Evolutionary conservation across 2,329 filamentous ascomycete species (phyloP), one percentile per base, ranked within the genome.

Genomic region (Colletotrichum acutatum): DNA sequence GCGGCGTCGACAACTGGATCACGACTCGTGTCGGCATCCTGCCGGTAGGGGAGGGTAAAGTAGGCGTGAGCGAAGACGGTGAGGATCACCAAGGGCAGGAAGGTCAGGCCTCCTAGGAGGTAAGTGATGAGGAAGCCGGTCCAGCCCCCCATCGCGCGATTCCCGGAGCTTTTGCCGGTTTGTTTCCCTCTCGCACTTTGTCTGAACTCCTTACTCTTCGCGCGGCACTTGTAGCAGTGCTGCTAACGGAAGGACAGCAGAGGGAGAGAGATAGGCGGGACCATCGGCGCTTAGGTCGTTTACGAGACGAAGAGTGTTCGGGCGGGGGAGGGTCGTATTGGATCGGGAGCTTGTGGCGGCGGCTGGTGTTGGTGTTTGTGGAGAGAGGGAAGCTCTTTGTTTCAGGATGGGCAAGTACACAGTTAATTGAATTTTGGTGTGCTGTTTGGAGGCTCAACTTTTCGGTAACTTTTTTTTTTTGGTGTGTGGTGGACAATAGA

Each of bases 91-190:
- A 97, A 85, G 34, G 95, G 95, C 71, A 98, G 80, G 80, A 98
- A 96, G 71, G 95, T 98, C 79, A 98, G 82, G 78, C 95, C 96
- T 83, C 95, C 95, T 72, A 97, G 84, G 76, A 97, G 81, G 86
- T 98, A 98, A 81, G 93, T 89, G 79, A 93, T 82, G 76, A 97
- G 86, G 79, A 96, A 91, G 77, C 81, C 80, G 37, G 84, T 84
- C 84, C 87, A 89, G 78, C 82, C 80, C 74, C 83, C 84, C 88
- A 90, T 90, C 76, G 78, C 76, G 78, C 60, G 46, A n/a, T 53
- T 34, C 46, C 46, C 46, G 3, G n/a, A 16, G 11, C 79, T 37
- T 49, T 57, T 42, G 62, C 42, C 30, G 60, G 30, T 54, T 28
- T 37, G 28, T 26, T 32, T 61, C 59, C 59, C 56, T 30, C 49